Conservation (phyloP, 805 yeast species). For the Danielia oregonensis region DNA sequence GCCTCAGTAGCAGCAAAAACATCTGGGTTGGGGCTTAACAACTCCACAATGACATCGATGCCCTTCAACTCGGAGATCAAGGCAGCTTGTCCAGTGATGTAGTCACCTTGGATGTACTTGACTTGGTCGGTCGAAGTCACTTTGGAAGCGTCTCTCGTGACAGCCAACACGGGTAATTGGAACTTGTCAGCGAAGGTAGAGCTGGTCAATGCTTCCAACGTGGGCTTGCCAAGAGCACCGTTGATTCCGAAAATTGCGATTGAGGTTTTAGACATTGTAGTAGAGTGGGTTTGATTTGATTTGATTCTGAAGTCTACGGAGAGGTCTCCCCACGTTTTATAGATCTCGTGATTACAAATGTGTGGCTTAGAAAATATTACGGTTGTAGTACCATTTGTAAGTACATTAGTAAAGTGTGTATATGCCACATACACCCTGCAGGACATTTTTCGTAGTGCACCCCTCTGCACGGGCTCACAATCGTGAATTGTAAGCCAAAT, state of each 20-base stretch:
- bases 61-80: constrained; percentile 37
- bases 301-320: no score
- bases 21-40: constrained; percentile 31
- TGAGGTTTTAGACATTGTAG: constrained; percentile 18
- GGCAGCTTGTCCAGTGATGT: constrained; percentile 22
- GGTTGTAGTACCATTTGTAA: no score
- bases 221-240: constrained; percentile 51
- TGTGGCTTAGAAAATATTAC: background rate
- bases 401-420: no score
- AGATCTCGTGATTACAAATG: background rate
- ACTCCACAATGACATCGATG: constrained; percentile 49
- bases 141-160: constrained; percentile 43
- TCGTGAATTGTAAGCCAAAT: no score
- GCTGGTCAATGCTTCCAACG: constrained; percentile 42
- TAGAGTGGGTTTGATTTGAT: background rate
- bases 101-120: constrained; percentile 36
- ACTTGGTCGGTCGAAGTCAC: constrained; percentile 30
- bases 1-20: constrained; percentile 33
- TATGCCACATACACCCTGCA: no score
- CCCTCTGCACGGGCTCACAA: no score
- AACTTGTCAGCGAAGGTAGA: constrained; percentile 40
- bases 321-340: no score
- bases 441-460: no score
- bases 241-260: constrained; percentile 52
- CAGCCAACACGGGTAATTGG: constrained; percentile 46